Evolutionary conservation across 2,329 filamentous ascomycete species (phyloP).

Genomic region (Pseudogymnoascus sp.): DNA sequence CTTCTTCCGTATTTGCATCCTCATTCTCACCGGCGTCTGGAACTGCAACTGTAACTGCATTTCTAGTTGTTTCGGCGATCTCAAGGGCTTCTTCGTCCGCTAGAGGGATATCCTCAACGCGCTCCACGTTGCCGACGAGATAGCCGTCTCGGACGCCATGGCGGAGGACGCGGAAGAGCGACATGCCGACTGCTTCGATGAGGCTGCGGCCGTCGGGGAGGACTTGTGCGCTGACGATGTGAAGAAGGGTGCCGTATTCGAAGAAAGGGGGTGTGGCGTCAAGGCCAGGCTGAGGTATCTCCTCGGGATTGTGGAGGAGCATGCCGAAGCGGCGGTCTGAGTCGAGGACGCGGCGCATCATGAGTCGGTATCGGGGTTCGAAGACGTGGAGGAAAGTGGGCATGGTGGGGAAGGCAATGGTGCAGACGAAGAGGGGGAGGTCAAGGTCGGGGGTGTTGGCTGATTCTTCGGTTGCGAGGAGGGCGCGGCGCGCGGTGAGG

Average conservation of each 20-base stretch:
- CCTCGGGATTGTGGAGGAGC: conserved; percentile 60
- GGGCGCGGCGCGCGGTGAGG: conserved; percentile 48
- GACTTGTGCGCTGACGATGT: conserved; percentile 65
- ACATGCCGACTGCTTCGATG: conserved; percentile 68
- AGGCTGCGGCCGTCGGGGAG: conserved; percentile 75
- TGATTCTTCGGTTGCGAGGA: conserved; percentile 50
- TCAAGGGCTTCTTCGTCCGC: conserved; percentile 74
- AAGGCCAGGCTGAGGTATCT: conserved; percentile 44
- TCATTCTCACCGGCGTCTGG: too few species aligned
- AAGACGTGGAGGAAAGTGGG: conserved; percentile 87
- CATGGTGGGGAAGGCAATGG: conserved; percentile 72
- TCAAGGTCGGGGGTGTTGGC: conserved; percentile 49
- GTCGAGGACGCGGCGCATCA: conserved; percentile 73
- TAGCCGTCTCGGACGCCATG: conserved; percentile 68
- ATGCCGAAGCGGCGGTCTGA: conserved; percentile 72
- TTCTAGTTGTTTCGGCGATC: conserved; percentile 50
- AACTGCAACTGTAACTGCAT: conserved; percentile 10
- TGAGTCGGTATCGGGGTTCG: conserved; percentile 82
- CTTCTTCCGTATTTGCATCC: conserved; percentile 22
- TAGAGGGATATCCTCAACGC: conserved; percentile 72
- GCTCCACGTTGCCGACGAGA: conserved; percentile 64
- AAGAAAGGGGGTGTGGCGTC: conserved; percentile 49
- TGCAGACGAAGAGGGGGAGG: conserved; percentile 72
- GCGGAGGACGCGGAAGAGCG: conserved; percentile 64
- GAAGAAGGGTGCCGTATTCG: conserved; percentile 69